These are phyloP conservation scores for Funneliformis mosseae DNA, from an alignment of 192 early-diverging fungal genomes.

Conservation along the genomic window DNA sequence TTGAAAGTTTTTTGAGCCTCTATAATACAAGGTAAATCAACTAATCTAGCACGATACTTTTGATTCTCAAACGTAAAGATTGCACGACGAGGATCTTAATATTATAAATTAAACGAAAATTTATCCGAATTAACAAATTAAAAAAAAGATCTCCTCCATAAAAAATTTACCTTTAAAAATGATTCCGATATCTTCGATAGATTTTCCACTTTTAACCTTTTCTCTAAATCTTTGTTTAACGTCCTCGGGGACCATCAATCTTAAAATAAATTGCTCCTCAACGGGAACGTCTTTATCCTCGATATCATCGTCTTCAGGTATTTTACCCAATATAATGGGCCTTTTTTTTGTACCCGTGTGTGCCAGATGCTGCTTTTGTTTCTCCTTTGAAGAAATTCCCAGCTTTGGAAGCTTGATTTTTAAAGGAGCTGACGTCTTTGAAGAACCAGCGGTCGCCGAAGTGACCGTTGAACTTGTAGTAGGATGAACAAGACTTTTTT, in stretches of 20 bases:
- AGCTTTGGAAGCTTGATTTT: background rate
- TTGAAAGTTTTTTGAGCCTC: slow-evolving; percentile 88
- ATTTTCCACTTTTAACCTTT: slow-evolving; percentile 30
- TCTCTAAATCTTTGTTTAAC: slow-evolving; percentile 49
- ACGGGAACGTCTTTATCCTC: slow-evolving; percentile 72
- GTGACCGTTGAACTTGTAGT: background rate
- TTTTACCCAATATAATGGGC: background rate
- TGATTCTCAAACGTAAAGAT: slow-evolving; percentile 56
- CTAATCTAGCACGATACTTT: slow-evolving; percentile 65
- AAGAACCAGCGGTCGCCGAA: background rate
- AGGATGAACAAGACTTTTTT: background rate
- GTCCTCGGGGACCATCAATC: slow-evolving; percentile 61
- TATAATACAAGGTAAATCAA: slow-evolving; percentile 83
- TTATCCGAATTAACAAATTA: background rate
- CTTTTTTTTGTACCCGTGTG: background rate
- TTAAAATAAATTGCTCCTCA: slow-evolving; percentile 84
- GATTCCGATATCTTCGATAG: slow-evolving; percentile 28
- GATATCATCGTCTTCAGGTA: slow-evolving; percentile 36
- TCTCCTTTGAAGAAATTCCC: background rate
- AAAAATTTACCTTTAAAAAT: slow-evolving; percentile 42
- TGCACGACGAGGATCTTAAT: slow-evolving; percentile 60
- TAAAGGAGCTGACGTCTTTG: background rate
- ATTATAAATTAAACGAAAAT: background rate
- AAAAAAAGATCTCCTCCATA: background rate
- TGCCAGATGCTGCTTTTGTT: too few species aligned